phyloP scores from a whole-genome alignment of 192 early-diverging fungal species.

The Backusella psychrophila region DNA sequence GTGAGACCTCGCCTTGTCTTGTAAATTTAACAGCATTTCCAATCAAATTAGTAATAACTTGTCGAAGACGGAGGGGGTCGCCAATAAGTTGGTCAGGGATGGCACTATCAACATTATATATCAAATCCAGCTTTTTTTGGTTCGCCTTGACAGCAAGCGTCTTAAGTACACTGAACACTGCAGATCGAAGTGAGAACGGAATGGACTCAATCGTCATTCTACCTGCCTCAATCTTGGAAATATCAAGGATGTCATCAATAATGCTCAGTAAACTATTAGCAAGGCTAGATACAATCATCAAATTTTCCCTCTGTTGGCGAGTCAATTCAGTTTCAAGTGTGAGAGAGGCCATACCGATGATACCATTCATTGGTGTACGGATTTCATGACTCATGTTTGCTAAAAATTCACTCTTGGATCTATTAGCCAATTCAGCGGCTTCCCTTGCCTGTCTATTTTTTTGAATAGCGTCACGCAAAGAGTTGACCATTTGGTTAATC shows the following conservation, averaged over 20 bases:
- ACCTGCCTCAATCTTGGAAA: slow-evolving; percentile 84
- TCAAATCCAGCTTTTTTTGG: slow-evolving; percentile 70
- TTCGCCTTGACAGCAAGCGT: slow-evolving; percentile 70
- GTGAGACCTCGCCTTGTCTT: slow-evolving; percentile 63
- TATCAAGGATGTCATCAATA: slow-evolving; percentile 83
- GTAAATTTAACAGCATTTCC: slow-evolving; percentile 88
- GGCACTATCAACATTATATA: slow-evolving; percentile 64
- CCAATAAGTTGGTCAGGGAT: slow-evolving; percentile 75
- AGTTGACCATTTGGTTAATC: slow-evolving; percentile 87
- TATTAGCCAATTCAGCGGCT: slow-evolving; percentile 78
- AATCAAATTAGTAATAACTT: slow-evolving; percentile 81
- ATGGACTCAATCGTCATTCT: slow-evolving; percentile 79
- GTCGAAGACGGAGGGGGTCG: slow-evolving; percentile 72
- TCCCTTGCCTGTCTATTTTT: slow-evolving; percentile 79
- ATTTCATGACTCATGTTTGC: slow-evolving; percentile 69
- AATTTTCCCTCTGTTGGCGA: slow-evolving; percentile 79
- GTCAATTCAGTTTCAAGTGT: slow-evolving; percentile 78
- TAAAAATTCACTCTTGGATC: slow-evolving; percentile 75
- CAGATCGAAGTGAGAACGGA: slow-evolving; percentile 61
- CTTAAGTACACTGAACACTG: slow-evolving; percentile 67
- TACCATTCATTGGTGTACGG: slow-evolving; percentile 84
- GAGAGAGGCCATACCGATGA: slow-evolving; percentile 73
- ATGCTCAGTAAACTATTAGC: slow-evolving; percentile 73
- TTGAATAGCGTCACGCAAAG: slow-evolving; percentile 71
- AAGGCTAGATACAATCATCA: slow-evolving; percentile 74